Conservation (phyloP, 2,329 filamentous ascomycete species). For the Diaporthe citri region DNA sequence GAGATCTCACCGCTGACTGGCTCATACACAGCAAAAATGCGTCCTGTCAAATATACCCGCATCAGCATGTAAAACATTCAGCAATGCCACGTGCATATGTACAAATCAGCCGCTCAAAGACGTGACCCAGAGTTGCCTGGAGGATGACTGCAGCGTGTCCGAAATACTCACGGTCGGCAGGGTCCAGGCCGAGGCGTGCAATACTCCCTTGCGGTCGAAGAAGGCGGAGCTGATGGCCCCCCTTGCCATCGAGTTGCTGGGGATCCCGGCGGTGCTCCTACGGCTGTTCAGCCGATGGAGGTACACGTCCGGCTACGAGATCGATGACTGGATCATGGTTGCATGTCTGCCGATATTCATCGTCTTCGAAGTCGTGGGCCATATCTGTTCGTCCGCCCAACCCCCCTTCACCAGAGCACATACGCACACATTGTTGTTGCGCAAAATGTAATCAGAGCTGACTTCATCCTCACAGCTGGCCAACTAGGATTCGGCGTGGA, state of each 20-base stretch:
- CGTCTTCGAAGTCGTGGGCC: slow-evolving; percentile 49
- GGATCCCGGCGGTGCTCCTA: slow-evolving; percentile 50
- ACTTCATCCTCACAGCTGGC: slow-evolving; percentile 43
- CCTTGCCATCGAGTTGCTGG: slow-evolving; percentile 53
- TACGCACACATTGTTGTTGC: background rate
- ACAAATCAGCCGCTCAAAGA: slow-evolving; percentile 42
- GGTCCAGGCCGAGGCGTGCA: slow-evolving; percentile 51
- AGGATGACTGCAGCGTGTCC: slow-evolving; percentile 43
- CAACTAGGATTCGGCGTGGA: slow-evolving; percentile 52
- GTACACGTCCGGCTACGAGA: slow-evolving; percentile 47
- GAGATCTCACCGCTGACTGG: background rate
- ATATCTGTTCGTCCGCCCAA: slow-evolving; percentile 44
- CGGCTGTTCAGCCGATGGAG: slow-evolving; percentile 54
- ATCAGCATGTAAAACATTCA: slow-evolving; percentile 44
- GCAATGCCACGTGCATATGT: slow-evolving; percentile 49
- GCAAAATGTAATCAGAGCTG: background rate
- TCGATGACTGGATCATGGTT: slow-evolving; percentile 57
- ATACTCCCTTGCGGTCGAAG: slow-evolving; percentile 48
- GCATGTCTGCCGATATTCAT: slow-evolving; percentile 44
- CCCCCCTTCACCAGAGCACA: background rate
- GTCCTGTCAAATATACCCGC: slow-evolving; percentile 42
- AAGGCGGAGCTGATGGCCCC: slow-evolving; percentile 50
- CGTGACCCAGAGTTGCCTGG: slow-evolving; percentile 44
- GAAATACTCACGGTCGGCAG: slow-evolving; percentile 49
- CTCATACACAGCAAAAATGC: slow-evolving; percentile 43